Evolutionary conservation across 306 rosid species (phyloP), one percentile per base, ranked within the genome.

Genomic region (Pyrus betulifolia): DNA sequence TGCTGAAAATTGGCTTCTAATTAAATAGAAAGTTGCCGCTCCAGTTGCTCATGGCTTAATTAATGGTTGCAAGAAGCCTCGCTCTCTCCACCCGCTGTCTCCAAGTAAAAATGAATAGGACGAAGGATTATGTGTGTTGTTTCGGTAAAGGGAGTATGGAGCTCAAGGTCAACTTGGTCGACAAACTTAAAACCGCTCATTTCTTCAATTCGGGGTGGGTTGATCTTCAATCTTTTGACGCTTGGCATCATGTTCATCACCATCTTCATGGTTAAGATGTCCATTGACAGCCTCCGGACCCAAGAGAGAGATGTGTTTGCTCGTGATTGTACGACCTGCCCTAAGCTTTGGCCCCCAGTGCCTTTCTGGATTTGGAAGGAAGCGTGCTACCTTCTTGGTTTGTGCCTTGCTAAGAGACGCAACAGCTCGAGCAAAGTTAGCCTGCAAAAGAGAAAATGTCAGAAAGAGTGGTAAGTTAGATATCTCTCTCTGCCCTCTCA

Each of bases 281-380:
- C 80, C 95, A 72, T 88, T 86, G 35, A 92, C 67, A 44, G 94
- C 98, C 18, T 80, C 96, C 59, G 84, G 86, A 69, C 97, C 98
- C 78, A 95, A 74, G 22, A 95, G 96, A 58, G 97, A 95, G 74
- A 95, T 72, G 79, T 92, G 96, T 55, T 90, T 92, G 90, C 93
- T 90, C 25, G 98, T 92, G 79, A 95, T 87, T 80, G 70, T 78
- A 55, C 97, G 98, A 60, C 98, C 98, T 5, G 97, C 98, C 84
- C 97, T 88, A 45, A 95, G 91, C 83, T 95, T 90, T 4, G 98
- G 97, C 52, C 98, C 98, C 97, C 98, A 95, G 57, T 95, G 97
- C 79, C 89, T 90, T 72, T 95, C 98, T 0, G 98, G 97, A 82
- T 95, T 95, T 33, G 98, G 97, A 75, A 95, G 97, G 86, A 92